These are phyloP conservation scores for Zea mays DNA, from an alignment of 176 grass and related monocot genomes.

Conservation along the genomic window Zm-B73-REFERENCE-NAM-5.0 NC_050098.1:202570501-202571000, in stretches of 20 bases:
- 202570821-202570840: not conserved
- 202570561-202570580: not conserved
- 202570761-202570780: constrained; percentile 6
- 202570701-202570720: not conserved
- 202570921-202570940: not conserved
- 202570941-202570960: not conserved
- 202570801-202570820: not conserved
- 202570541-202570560: too few relatives aligned
- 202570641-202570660: constrained; percentile 2
- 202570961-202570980: constrained; percentile 42
- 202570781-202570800: not conserved
- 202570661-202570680: not conserved
- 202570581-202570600: too few relatives aligned
- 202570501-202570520: too few relatives aligned
- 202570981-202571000: constrained; percentile 53
- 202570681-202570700: not conserved
- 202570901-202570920: constrained; percentile 11
- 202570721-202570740: too few relatives aligned
- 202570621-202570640: not conserved
- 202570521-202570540: too few relatives aligned
- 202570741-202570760: not conserved
- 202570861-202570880: not conserved
- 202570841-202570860: not conserved
- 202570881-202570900: not conserved
- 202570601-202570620: too few relatives aligned